phyloP scores from a whole-genome alignment of 768 basidiomycete genomes.

The Clitopilus hobsonii region DNA sequence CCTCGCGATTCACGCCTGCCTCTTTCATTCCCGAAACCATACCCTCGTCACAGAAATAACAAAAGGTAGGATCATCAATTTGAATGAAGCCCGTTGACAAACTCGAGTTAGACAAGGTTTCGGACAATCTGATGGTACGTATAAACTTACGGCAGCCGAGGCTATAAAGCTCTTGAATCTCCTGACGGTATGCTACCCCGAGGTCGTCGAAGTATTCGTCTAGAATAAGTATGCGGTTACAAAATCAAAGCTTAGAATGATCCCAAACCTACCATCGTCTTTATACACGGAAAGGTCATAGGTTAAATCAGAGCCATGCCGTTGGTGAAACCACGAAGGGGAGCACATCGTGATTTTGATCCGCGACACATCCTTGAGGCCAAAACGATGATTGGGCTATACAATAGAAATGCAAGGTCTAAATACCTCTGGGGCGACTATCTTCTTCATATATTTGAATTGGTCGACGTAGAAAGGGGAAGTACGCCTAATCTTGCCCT shows the following conservation, averaged over 20 bases:
- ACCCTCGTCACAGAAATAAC: constrained; percentile 63
- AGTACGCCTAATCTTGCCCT: constrained; percentile 62
- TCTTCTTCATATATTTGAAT: constrained; percentile 54
- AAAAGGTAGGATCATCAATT: constrained; percentile 49
- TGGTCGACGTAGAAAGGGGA: constrained; percentile 60
- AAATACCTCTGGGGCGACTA: constrained; percentile 50
- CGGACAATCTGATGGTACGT: background rate
- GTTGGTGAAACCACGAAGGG: constrained; percentile 69
- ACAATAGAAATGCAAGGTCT: background rate
- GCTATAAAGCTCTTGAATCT: constrained; percentile 43
- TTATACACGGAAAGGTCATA: constrained; percentile 57
- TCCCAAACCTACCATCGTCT: constrained; percentile 41
- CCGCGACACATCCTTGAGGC: constrained; percentile 54
- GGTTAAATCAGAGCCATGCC: constrained; percentile 54
- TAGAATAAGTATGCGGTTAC: constrained; percentile 11
- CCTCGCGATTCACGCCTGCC: constrained; percentile 56
- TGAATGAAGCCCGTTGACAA: constrained; percentile 40
- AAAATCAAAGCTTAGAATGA: background rate
- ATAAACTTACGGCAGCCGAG: constrained; percentile 40
- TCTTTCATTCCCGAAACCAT: constrained; percentile 51
- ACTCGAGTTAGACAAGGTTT: constrained; percentile 13
- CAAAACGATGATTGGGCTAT: no score
- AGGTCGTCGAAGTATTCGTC: constrained; percentile 50
- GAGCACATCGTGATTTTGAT: constrained; percentile 72
- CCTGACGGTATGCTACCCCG: constrained; percentile 41